Base-by-base conservation (phyloP, 768 basidiomycete species). In the Lentinula guzmanii region DNA sequence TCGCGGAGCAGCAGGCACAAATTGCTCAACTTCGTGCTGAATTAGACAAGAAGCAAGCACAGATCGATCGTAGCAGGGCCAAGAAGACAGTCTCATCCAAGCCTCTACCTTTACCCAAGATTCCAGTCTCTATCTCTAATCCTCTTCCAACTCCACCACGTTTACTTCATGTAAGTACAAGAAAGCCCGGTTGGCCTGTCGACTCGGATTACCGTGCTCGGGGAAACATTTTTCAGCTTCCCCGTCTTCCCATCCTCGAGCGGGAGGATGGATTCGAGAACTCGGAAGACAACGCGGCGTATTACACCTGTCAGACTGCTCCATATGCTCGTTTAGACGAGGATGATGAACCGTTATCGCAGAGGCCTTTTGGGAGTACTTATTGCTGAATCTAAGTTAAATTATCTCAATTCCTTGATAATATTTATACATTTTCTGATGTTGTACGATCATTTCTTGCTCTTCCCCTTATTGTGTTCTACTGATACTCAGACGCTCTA, bases 131-230 rank as follows among this genome's bases (percentile, higher is more conserved):
- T n/a, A 56, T 43, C 24, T 18, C 55, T 18, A 59, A 59, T 45
- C 58, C 58, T 59, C 58, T 59, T 24, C 58, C 58, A 10, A 11
- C 43, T 13, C 58, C 58, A 15, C 58, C 58, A 28, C 58, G 58
- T 8, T 24, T 59, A 33, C n/a, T 59, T 3, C 58, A 18, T 28
- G 33, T 51, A 5, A 21, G 33, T 11, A 18, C 45, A 50, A 41
- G 21, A 5, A 41, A 43, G 13, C 21, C 55, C 15, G 11, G 18
- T n/a, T 42, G 39, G 24, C 41, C 37, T 43, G 55, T 24, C 41
- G 39, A 33, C 7, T 13, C 5, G 37, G 13, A 3, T 56, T 37
- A 43, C 41, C n/a, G 15, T 43, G 5, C 41, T 18, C 39, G 41
- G 18, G 41, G 55, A 1, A 42, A 56, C 15, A 15, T 10, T 51